Base-by-base conservation (phyloP, 2,329 filamentous ascomycete species). In the Pseudogymnoascus destructans region DNA sequence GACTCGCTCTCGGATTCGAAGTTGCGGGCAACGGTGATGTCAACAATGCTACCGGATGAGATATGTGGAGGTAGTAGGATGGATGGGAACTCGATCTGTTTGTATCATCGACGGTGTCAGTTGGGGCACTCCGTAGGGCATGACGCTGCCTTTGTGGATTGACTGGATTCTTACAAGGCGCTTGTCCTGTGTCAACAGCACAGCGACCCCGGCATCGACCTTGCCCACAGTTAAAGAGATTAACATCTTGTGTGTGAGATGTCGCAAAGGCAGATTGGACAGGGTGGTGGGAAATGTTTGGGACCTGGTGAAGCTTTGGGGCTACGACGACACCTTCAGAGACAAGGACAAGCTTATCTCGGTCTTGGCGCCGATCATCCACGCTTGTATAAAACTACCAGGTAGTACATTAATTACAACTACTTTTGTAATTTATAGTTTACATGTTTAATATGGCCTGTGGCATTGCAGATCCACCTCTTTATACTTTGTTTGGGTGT, bases 211-310 rank as follows among this genome's bases (percentile, higher is more conserved):
- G 68, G 93, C 93, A 74, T 98, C 93, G 74, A 98, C 93, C 77
- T 98, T 98, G 78, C 93, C 93, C 73, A 98, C 93, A 56, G 92
- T 97, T 70, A 98, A 80, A 65, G 93, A 97, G 74, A 98, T 89
- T 69, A 97, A 80, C 93, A 98, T 97, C n/a, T 59, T 66, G 57
- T 57, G 21, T 60, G 58, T 33, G 54, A 33, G 58, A 30, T 25
- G 57, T 55, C 38, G 56, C 56, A 55, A 42, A 19, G 19, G 9
- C 25, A 38, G 56, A 32, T 52, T 30, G 25, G 4, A 52, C 4
- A 19, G 10, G 46, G 46, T 52, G 25, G 46, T 30, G 25, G 17
- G 46, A 30, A 52, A 30, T 52, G 46, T 52, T 52, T 52, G 32
- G 17, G 46, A n/a, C 46, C 15, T 32, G 15, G 46, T 52, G 25